These are phyloP conservation scores for Olyra latifolia DNA, from an alignment of 176 grass and related monocot species.

Conservation along the genomic window DNA sequence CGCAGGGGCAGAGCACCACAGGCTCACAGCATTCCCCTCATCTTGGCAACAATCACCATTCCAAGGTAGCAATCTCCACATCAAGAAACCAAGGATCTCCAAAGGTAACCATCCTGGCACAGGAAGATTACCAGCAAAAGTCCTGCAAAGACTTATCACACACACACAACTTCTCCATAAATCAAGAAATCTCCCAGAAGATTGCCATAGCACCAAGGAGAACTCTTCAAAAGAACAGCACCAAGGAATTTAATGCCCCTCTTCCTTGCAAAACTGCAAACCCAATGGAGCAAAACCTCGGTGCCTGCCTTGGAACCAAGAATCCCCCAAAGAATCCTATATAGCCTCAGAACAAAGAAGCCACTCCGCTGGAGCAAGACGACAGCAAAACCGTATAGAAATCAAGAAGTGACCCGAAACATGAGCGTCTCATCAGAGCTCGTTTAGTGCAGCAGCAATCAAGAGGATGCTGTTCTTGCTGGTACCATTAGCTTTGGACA, in stretches of 20 bases:
- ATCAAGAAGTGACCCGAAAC: no score
- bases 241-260: no score
- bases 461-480: neutral
- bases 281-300: neutral
- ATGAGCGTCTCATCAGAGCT: neutral
- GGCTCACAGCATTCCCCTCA: conserved; percentile 18
- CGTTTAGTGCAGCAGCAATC: neutral
- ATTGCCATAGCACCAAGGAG: neutral
- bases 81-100: neutral
- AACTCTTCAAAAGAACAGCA: no score
- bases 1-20: conserved; percentile 13
- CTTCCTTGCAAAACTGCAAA: neutral
- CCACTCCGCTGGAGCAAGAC: no score
- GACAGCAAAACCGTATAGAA: no score
- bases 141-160: neutral
- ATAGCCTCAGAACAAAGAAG: neutral
- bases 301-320: neutral
- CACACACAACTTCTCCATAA: neutral
- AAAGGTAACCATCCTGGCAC: neutral
- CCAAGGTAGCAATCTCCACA: conserved; percentile 11
- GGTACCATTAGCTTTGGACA: neutral
- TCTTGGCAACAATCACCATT: neutral
- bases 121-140: no score
- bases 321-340: neutral
- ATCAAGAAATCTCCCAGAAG: neutral